Conservation (phyloP, 345 rosid genomes). For the Abelmoschus esculentus region DNA sequence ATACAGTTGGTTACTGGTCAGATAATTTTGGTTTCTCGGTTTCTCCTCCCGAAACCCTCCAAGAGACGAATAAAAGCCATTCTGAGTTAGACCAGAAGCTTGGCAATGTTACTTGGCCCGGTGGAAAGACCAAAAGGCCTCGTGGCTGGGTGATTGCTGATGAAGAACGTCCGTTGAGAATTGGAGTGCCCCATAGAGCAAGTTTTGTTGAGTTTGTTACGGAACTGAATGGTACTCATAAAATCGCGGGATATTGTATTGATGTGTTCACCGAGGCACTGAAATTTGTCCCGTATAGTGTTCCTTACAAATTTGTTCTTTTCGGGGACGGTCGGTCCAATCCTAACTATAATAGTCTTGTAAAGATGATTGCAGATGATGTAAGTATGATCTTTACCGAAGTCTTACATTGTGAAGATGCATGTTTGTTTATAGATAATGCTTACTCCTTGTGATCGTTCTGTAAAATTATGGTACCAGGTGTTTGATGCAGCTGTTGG, state of each 20-base stretch:
- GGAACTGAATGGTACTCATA: constrained; percentile 37
- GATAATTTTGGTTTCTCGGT: constrained; percentile 41
- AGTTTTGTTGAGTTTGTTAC: constrained; percentile 72
- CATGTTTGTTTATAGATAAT: constrained; percentile 2
- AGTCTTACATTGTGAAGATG: not conserved
- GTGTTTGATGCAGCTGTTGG: constrained; percentile 20
- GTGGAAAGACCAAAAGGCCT: constrained; percentile 55
- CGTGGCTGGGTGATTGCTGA: constrained; percentile 85
- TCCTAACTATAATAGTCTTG: constrained; percentile 52
- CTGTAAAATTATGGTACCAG: constrained; percentile 28
- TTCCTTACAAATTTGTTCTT: constrained; percentile 54
- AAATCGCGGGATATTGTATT: constrained; percentile 58
- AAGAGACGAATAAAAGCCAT: constrained; percentile 14
- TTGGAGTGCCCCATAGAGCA: constrained; percentile 66
- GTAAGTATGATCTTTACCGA: constrained; percentile 43
- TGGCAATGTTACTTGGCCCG: constrained; percentile 61
- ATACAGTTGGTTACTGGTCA: constrained; percentile 71
- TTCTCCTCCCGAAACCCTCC: constrained; percentile 35
- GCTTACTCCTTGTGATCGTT: not conserved
- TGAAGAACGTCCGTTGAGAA: constrained; percentile 52
- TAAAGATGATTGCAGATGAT: constrained; percentile 39
- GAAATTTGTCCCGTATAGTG: constrained; percentile 57
- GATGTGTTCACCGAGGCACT: constrained; percentile 66
- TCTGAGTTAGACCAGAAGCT: constrained; percentile 42
- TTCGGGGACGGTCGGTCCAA: constrained; percentile 65